phyloP scores from a whole-genome alignment of 2,329 filamentous ascomycete genomes.

The Monosporascus ibericus region DNA sequence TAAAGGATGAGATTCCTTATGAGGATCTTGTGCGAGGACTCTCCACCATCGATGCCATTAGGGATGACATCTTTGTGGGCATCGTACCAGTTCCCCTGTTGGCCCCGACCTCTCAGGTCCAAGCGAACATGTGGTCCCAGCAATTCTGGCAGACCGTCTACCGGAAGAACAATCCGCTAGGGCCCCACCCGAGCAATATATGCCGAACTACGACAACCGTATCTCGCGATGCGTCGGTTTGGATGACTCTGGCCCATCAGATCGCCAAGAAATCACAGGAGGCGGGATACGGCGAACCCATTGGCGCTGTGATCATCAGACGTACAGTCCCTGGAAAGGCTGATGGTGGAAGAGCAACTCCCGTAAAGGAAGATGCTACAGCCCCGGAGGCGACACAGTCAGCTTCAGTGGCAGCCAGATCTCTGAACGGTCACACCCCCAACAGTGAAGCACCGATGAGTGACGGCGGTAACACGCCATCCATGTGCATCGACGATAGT shows the following conservation, averaged over 20 bases:
- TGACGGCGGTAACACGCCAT: conserved; percentile 1
- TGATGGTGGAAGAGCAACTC: conserved; percentile 9
- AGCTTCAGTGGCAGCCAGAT: conserved; percentile 7
- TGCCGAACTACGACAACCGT: conserved; percentile 65
- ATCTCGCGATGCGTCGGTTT: conserved; percentile 54
- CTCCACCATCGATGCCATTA: conserved; percentile 43
- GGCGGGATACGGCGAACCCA: conserved; percentile 57
- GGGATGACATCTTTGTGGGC: conserved; percentile 50
- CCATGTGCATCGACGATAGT: too few relatives aligned
- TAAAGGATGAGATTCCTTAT: conserved; percentile 44
- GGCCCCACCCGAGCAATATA: conserved; percentile 73
- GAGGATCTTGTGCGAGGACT: conserved; percentile 46
- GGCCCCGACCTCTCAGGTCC: conserved; percentile 67
- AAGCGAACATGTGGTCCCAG: conserved; percentile 67
- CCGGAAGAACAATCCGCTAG: conserved; percentile 80
- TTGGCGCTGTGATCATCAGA: conserved; percentile 73
- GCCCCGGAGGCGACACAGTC: conserved; percentile 16
- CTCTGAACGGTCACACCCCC: conserved; percentile 2
- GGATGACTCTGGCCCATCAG: conserved; percentile 61
- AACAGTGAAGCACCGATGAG: neutral
- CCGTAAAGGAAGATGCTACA: conserved; percentile 10
- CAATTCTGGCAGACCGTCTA: conserved; percentile 83
- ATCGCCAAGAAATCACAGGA: conserved; percentile 55
- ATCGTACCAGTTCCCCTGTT: conserved; percentile 65
- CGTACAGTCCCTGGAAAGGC: conserved; percentile 31